Evolutionary conservation across 345 rosid species (phyloP).

Genomic region (Salix dunnii): DNA sequence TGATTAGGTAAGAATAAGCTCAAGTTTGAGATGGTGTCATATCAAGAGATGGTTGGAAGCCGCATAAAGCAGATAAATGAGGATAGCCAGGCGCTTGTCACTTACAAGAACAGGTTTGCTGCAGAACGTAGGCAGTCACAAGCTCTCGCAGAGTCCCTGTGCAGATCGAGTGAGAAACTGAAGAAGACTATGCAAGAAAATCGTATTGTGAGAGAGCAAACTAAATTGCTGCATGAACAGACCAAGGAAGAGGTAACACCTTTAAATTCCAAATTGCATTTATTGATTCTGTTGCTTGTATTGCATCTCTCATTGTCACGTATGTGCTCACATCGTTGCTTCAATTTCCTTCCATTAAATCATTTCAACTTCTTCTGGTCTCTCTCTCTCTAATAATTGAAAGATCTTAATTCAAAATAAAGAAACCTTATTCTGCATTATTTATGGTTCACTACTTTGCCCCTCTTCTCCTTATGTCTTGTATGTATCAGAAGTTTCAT

Average conservation of each 20-base stretch:
- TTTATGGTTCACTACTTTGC: too few species aligned
- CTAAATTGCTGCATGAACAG: neutral
- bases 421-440: too few species aligned
- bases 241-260: constrained; percentile 15
- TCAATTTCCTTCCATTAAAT: too few species aligned
- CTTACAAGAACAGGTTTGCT: neutral
- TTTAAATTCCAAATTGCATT: neutral
- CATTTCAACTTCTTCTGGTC: too few species aligned
- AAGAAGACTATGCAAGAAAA: neutral
- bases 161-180: constrained; percentile 3
- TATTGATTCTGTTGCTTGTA: neutral
- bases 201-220: neutral
- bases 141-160: neutral
- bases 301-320: neutral
- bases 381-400: too few species aligned
- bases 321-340: too few species aligned
- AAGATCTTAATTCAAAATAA: too few species aligned
- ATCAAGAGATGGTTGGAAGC: constrained; percentile 14
- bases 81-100: neutral
- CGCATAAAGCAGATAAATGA: constrained; percentile 6
- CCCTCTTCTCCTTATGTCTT: too few species aligned
- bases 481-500: too few species aligned
- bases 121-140: neutral
- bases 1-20: constrained; percentile 18
- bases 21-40: constrained; percentile 14